Conservation (phyloP, 2,329 filamentous ascomycete species). For the Immersiporthe knoxdaviesiana region DNA sequence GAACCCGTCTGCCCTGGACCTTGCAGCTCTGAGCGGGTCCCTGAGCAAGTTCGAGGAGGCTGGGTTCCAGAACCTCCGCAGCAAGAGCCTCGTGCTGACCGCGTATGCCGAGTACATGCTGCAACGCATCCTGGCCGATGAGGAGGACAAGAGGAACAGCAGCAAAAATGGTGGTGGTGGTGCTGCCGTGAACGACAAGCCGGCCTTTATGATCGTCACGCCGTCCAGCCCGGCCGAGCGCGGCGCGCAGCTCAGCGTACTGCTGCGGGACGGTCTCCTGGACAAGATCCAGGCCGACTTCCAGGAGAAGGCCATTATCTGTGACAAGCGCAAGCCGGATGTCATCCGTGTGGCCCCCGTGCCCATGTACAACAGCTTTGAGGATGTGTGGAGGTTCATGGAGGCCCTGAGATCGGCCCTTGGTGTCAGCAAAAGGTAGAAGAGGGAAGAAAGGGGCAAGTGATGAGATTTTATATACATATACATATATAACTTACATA, state of each 20-base stretch:
- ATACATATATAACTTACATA: not conserved
- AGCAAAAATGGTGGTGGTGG: too few species aligned
- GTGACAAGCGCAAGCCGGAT: conserved; percentile 83
- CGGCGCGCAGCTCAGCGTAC: conserved; percentile 78
- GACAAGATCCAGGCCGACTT: conserved; percentile 68
- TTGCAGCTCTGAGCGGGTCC: conserved; percentile 73
- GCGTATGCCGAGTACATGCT: conserved; percentile 76
- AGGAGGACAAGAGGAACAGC: conserved; percentile 32
- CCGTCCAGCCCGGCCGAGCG: conserved; percentile 68
- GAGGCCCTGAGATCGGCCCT: conserved; percentile 42
- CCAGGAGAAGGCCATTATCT: conserved; percentile 70
- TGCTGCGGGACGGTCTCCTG: conserved; percentile 69
- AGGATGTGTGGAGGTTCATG: conserved; percentile 65
- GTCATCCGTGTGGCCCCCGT: conserved; percentile 84
- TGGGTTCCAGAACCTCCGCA: conserved; percentile 67
- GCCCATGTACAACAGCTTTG: conserved; percentile 81
- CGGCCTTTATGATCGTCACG: conserved; percentile 67
- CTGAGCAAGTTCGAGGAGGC: conserved; percentile 76
- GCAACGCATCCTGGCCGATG: conserved; percentile 43
- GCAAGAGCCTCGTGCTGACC: conserved; percentile 74
- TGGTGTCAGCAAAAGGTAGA: conserved; percentile 15
- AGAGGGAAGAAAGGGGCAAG: too few species aligned
- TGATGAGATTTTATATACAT: not conserved
- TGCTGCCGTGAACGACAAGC: conserved; percentile 30
- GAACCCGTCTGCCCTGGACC: conserved; percentile 79